These are phyloP conservation scores for Chalciporus chontae DNA, from an alignment of 768 basidiomycete genomes.

Conservation along the genomic window DNA sequence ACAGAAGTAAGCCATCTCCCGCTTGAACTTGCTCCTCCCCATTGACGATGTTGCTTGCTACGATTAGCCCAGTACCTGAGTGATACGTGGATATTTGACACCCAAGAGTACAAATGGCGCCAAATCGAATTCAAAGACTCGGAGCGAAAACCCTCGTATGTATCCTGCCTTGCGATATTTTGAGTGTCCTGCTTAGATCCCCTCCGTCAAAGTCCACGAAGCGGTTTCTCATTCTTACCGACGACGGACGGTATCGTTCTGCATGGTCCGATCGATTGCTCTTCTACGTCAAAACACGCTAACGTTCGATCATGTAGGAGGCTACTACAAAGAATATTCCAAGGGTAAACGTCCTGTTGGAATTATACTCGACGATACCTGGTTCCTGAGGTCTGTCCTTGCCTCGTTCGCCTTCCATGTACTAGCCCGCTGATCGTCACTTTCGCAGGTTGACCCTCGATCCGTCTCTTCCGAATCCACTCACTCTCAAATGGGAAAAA, in stretches of 20 bases:
- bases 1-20: constrained; percentile 53
- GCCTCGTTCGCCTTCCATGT: not conserved
- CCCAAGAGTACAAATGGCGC: constrained; percentile 82
- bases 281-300: not conserved
- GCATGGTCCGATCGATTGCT: constrained; percentile 50
- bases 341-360: constrained; percentile 86
- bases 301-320: constrained; percentile 44
- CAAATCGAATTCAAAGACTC: constrained; percentile 71
- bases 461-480: constrained; percentile 22
- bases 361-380: constrained; percentile 87
- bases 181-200: not conserved
- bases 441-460: constrained; percentile 32
- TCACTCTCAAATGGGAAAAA: constrained; percentile 79
- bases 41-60: not conserved
- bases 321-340: constrained; percentile 86
- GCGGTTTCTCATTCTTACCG: constrained; percentile 83
- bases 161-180: constrained; percentile 1
- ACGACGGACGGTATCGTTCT: constrained; percentile 74
- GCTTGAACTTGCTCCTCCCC: not conserved
- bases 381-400: constrained; percentile 69
- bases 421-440: not conserved
- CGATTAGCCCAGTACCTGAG: constrained; percentile 70
- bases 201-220: constrained; percentile 49
- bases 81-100: constrained; percentile 85
- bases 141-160: constrained; percentile 71